These are phyloP conservation scores for Eucalyptus erythrocorys DNA, from an alignment of 345 rosid genomes.

Conservation along the genomic window DNA sequence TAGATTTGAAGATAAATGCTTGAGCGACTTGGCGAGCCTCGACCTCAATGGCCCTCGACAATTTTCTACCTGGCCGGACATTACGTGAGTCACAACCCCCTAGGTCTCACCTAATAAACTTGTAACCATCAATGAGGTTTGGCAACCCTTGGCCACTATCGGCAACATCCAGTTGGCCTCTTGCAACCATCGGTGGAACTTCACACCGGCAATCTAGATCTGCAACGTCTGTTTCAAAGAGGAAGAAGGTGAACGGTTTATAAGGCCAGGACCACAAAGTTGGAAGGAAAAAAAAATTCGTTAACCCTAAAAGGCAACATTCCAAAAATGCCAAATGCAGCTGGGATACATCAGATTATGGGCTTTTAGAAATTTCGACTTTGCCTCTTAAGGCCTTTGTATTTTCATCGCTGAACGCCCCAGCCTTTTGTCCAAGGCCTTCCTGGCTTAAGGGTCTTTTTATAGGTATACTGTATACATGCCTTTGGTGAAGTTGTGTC, in stretches of 20 bases:
- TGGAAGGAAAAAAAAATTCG: background rate
- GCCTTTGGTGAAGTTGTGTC: background rate
- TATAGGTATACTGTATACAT: background rate
- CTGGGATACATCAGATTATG: background rate
- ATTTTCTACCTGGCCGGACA: background rate
- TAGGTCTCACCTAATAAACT: background rate
- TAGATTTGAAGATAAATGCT: background rate
- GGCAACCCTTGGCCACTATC: background rate
- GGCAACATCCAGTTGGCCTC: background rate
- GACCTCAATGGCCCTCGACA: background rate
- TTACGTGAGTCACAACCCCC: fast-evolving
- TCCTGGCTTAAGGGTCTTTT: background rate
- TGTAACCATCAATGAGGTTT: background rate
- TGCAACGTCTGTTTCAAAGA: background rate
- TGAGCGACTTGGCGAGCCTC: fast-evolving
- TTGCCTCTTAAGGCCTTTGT: background rate
- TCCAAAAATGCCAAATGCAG: background rate
- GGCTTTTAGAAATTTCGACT: background rate
- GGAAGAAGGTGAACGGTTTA: too few species aligned
- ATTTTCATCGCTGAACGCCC: background rate
- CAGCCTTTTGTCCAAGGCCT: background rate
- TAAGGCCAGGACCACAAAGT: too few species aligned
- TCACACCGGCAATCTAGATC: background rate
- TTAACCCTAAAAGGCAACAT: background rate
- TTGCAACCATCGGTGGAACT: background rate